Evolutionary conservation across 2,329 filamentous ascomycete species (phyloP).

Genomic region (Aspergillus sp.): DNA sequence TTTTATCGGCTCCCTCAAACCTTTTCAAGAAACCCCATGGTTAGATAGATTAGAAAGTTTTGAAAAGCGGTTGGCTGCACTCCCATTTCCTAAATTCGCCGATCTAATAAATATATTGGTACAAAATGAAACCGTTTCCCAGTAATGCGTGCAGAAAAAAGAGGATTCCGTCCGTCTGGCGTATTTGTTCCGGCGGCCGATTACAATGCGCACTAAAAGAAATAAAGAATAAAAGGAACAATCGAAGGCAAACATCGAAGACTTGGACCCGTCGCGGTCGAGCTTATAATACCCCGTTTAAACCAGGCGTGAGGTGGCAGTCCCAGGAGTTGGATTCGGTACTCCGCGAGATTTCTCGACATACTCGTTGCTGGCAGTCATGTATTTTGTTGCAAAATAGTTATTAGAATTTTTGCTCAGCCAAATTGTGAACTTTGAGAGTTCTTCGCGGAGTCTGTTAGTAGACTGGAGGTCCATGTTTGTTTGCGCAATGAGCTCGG

Average conservation of each 20-base stretch:
- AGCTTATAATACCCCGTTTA: background rate
- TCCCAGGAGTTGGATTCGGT: conserved; percentile 29
- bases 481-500: conserved; percentile 92
- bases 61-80: background rate
- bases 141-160: conserved; percentile 10
- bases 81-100: conserved; percentile 7
- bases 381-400: conserved; percentile 64
- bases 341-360: conserved; percentile 35
- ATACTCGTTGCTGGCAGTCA: conserved; percentile 42
- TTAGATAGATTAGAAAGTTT: background rate
- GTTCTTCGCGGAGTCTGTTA: conserved; percentile 81
- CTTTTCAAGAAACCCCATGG: background rate
- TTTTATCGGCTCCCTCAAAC: background rate
- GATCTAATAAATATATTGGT: conserved; percentile 18
- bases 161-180: background rate
- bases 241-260: background rate
- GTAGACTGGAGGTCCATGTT: conserved; percentile 97
- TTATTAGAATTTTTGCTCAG: conserved; percentile 71
- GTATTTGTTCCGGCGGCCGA: background rate
- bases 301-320: conserved; percentile 33
- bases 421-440: conserved; percentile 84
- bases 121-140: conserved; percentile 14
- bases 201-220: conserved; percentile 2
- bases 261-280: background rate
- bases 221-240: background rate